phyloP scores from a whole-genome alignment of 208 protist species.

The Zelonia costaricensis region DNA sequence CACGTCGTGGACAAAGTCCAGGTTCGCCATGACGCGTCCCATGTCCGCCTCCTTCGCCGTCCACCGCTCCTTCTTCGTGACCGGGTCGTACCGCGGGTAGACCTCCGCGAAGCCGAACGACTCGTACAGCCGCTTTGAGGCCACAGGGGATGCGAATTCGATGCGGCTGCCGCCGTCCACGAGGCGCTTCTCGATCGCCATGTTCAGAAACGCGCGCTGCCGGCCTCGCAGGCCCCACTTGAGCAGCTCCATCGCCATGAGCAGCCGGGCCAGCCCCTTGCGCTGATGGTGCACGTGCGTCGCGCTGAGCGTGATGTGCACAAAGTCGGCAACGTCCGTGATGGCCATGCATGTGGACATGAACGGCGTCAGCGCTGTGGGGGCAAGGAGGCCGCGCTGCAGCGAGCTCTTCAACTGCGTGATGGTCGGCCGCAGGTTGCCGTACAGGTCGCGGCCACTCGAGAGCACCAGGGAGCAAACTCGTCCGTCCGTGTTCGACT shows the following conservation, averaged over 20 bases:
- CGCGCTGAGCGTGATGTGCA: conserved; percentile 86
- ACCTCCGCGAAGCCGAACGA: conserved; percentile 78
- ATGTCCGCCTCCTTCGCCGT: conserved; percentile 81
- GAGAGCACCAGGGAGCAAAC: conserved; percentile 73
- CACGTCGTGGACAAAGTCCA: conserved; percentile 53
- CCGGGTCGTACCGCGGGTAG: conserved; percentile 70
- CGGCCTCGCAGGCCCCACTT: conserved; percentile 83
- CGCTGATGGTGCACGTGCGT: conserved; percentile 61
- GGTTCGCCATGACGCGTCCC: conserved; percentile 81
- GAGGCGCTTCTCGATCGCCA: conserved; percentile 83
- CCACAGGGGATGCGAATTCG: conserved; percentile 57
- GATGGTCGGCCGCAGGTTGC: conserved; percentile 71
- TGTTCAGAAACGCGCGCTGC: conserved; percentile 73
- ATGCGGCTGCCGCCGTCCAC: conserved; percentile 61
- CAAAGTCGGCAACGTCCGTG: conserved; percentile 74
- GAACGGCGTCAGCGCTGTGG: conserved; percentile 31
- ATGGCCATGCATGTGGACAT: conserved; percentile 61
- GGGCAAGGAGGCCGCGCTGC: conserved; percentile 44
- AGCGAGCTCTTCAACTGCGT: conserved; percentile 74
- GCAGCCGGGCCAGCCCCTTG: conserved; percentile 55
- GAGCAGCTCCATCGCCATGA: conserved; percentile 75
- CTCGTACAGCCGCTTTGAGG: conserved; percentile 68
- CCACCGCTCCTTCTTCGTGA: conserved; percentile 66
- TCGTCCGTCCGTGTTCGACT: background rate
- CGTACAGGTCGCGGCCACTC: conserved; percentile 85